Evolutionary conservation across 768 basidiomycete genomes (phyloP).

Genomic region (Tubosaeta brunneosetosa): DNA sequence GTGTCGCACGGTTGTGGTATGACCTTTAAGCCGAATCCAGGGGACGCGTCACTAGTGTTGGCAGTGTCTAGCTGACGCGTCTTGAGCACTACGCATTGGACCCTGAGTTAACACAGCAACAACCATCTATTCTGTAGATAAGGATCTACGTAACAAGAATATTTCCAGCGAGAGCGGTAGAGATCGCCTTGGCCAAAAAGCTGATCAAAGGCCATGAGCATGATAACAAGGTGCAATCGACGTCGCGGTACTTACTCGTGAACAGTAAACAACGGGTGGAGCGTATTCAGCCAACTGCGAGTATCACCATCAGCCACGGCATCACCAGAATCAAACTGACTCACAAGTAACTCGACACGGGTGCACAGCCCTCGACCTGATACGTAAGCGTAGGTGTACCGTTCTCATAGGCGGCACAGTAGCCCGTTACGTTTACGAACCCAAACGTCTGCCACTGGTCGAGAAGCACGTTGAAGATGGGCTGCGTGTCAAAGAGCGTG

Average conservation of each 20-base stretch:
- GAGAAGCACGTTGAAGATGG: conserved; percentile 54
- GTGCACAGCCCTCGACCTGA: conserved; percentile 53
- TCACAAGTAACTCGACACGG: conserved; percentile 63
- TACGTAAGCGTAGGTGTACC: conserved; percentile 51
- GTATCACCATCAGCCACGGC: neutral
- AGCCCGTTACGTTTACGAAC: conserved; percentile 57
- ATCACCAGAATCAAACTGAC: conserved; percentile 17
- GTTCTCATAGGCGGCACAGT: conserved; percentile 53
- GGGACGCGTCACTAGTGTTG: conserved; percentile 3
- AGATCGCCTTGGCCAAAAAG: conserved; percentile 47
- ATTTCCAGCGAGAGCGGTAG: conserved; percentile 39
- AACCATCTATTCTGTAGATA: neutral
- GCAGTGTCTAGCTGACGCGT: neutral
- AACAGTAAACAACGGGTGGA: conserved; percentile 61
- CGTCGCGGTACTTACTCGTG: conserved; percentile 43
- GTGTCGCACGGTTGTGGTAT: too few species aligned
- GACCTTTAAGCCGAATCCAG: neutral
- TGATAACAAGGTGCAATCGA: neutral
- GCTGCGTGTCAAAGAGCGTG: conserved; percentile 51
- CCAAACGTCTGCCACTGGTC: conserved; percentile 49
- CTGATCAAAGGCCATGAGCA: conserved; percentile 26
- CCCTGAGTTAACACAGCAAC: neutral
- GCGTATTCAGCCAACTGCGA: conserved; percentile 53
- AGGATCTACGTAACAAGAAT: conserved; percentile 10
- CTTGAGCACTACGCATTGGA: neutral